phyloP scores from a whole-genome alignment of 2,329 filamentous ascomycete species.

The Aspergillus puulaauensis region DNA sequence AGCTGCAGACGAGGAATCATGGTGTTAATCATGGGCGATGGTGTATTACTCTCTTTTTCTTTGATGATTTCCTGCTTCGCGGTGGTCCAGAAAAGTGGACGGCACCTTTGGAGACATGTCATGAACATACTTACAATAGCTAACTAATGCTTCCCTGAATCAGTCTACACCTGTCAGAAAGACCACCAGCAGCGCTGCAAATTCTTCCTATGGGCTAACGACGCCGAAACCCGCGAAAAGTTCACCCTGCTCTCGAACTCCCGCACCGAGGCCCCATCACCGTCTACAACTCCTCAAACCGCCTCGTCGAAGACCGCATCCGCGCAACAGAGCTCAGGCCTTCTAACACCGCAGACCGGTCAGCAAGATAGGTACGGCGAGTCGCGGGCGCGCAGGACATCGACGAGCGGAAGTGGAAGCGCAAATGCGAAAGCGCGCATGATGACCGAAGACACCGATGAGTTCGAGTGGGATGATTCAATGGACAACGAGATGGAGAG shows the following conservation, averaged over 20 bases:
- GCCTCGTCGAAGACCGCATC: constrained; percentile 16
- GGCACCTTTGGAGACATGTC: background rate
- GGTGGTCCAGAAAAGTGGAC: background rate
- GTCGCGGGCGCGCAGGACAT: background rate
- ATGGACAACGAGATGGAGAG: constrained; percentile 34
- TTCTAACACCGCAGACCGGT: constrained; percentile 37
- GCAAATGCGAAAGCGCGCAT: constrained; percentile 29
- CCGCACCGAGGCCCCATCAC: constrained; percentile 41
- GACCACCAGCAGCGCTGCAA: constrained; percentile 49
- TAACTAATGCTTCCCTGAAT: no score
- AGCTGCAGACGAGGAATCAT: constrained; percentile 59
- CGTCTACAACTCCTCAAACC: constrained; percentile 19
- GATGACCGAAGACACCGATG: constrained; percentile 35
- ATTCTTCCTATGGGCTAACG: constrained; percentile 63
- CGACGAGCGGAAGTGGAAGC: constrained; percentile 5
- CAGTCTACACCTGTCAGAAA: constrained; percentile 59
- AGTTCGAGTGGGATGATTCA: constrained; percentile 39
- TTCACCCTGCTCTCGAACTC: constrained; percentile 51
- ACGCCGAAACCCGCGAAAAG: constrained; percentile 56
- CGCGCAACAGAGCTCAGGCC: constrained; percentile 17
- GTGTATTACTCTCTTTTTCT: constrained; percentile 37
- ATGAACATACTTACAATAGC: no score
- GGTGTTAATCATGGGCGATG: constrained; percentile 56
- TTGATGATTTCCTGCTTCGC: background rate
- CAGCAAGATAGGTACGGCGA: constrained; percentile 1